Conservation (phyloP, 306 rosid genomes). For the Morella rubra region DNA sequence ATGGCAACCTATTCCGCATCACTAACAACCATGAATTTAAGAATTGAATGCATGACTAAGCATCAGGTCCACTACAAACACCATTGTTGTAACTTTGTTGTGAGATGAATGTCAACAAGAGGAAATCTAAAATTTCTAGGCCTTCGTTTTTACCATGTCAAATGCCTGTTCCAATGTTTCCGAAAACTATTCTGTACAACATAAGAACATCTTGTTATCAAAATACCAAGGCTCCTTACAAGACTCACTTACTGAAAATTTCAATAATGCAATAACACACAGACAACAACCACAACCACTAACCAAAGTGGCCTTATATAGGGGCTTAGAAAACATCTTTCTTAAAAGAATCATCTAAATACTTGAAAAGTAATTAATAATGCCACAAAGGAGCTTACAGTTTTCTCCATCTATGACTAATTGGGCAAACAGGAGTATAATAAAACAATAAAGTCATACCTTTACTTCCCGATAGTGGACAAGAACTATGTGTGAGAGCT, state of each 20-base stretch:
- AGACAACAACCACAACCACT: not conserved
- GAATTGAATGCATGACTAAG: not conserved
- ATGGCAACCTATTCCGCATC: not conserved
- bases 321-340: not conserved
- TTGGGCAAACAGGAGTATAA: slow-evolving; percentile 1
- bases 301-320: not conserved
- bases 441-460: slow-evolving; percentile 38
- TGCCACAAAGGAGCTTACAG: not conserved
- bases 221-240: not conserved
- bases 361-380: not conserved
- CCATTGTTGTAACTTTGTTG: not conserved
- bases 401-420: slow-evolving; percentile 6
- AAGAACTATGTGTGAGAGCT: slow-evolving; percentile 77
- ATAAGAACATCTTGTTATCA: not conserved
- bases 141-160: not conserved
- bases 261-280: not conserved
- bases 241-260: not conserved
- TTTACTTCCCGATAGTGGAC: slow-evolving; percentile 83
- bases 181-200: not conserved
- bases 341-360: not conserved
- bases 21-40: not conserved
- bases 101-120: not conserved
- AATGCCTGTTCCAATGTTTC: not conserved
- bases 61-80: not conserved
- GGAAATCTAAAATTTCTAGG: not conserved